These are phyloP conservation scores for Magnaporthiopsis poae DNA, from an alignment of 2,329 filamentous ascomycete genomes.

Conservation along the genomic window DNA sequence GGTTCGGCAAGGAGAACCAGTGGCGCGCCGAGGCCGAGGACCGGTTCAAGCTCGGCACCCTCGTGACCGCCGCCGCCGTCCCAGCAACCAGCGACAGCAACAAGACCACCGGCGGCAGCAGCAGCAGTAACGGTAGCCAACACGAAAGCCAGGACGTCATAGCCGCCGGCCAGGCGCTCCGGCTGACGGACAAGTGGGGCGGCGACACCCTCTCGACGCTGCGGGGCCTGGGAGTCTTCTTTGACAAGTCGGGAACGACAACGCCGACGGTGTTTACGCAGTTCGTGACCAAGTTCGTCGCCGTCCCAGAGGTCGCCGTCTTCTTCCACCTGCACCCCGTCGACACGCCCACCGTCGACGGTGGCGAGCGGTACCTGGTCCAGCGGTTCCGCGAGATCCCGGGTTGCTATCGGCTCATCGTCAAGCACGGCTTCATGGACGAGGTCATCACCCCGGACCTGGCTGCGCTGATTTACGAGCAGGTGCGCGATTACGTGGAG, in stretches of 20 bases:
- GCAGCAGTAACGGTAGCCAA: neutral
- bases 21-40: conserved; percentile 62
- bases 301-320: conserved; percentile 54
- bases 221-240: conserved; percentile 58
- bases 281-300: conserved; percentile 60
- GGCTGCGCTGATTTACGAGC: conserved; percentile 46
- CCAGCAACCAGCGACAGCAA: neutral
- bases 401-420: conserved; percentile 57
- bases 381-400: conserved; percentile 36
- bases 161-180: conserved; percentile 11
- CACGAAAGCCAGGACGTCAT: neutral
- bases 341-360: conserved; percentile 44
- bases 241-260: conserved; percentile 61
- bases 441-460: conserved; percentile 57
- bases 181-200: conserved; percentile 29
- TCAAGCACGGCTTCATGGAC: conserved; percentile 63
- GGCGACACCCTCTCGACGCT: conserved; percentile 34
- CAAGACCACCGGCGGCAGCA: neutral
- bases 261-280: conserved; percentile 60
- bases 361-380: conserved; percentile 35
- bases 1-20: conserved; percentile 69
- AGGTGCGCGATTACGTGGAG: conserved; percentile 39
- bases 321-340: conserved; percentile 63
- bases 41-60: conserved; percentile 37
- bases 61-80: conserved; percentile 44